Evolutionary conservation across 306 rosid genomes (phyloP).

Genomic region (Erythrophleum fordii): DNA sequence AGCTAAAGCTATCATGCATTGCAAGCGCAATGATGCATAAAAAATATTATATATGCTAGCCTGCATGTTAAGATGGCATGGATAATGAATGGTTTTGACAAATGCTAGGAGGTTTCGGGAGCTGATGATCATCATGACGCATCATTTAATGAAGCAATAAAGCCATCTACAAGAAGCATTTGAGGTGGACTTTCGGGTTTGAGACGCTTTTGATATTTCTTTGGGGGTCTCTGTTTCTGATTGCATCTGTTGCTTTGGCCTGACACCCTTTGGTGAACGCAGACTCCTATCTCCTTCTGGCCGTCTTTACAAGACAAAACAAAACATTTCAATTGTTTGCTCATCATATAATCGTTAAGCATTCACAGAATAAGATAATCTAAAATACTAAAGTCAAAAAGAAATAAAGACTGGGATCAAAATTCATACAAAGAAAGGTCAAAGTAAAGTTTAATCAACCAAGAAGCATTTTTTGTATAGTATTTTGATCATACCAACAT

Average conservation of each 20-base stretch:
- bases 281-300: slow-evolving; percentile 44
- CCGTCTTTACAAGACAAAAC: slow-evolving; percentile 48
- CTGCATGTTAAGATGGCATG: not conserved
- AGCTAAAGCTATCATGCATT: slow-evolving; percentile 32
- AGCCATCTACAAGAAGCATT: slow-evolving; percentile 44
- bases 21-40: slow-evolving; percentile 1
- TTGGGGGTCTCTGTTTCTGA: slow-evolving; percentile 31
- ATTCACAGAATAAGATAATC: no score
- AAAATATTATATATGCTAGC: not conserved
- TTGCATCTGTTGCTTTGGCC: slow-evolving; percentile 23
- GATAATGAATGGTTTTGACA: not conserved
- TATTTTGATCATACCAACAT: no score
- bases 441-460: no score
- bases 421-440: no score
- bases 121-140: not conserved
- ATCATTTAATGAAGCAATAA: slow-evolving; percentile 49
- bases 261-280: slow-evolving; percentile 37
- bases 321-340: slow-evolving; percentile 37
- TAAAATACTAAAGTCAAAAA: no score
- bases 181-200: slow-evolving; percentile 31
- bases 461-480: no score
- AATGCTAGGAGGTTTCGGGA: not conserved
- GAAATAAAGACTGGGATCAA: no score
- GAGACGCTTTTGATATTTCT: slow-evolving; percentile 33
- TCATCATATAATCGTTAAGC: not conserved